Evolutionary conservation across 2,329 filamentous ascomycete species (phyloP).

Genomic region (Penicillium sp.): DNA sequence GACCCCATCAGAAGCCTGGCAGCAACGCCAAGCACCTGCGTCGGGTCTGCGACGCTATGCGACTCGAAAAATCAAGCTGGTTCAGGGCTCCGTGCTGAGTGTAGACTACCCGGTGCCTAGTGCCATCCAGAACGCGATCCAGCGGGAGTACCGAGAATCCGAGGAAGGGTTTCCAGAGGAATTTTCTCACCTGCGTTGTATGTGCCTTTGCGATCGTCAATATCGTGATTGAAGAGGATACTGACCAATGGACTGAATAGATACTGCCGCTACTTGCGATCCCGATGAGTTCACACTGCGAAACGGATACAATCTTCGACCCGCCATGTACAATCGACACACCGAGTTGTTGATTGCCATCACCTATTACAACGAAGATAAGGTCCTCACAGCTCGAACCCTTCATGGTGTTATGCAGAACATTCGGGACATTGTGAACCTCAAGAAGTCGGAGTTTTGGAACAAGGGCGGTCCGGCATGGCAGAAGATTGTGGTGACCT

Average conservation of each 20-base stretch:
- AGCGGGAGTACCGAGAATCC: conserved; percentile 82
- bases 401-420: conserved; percentile 98
- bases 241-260: conserved; percentile 36
- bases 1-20: conserved; percentile 70
- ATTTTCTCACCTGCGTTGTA: conserved; percentile 93
- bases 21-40: conserved; percentile 72
- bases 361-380: conserved; percentile 99
- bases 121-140: conserved; percentile 94
- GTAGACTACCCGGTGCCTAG: conserved; percentile 96
- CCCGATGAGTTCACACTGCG: conserved; percentile 98
- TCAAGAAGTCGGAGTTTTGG: conserved; percentile 99
- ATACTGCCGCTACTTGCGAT: conserved; percentile 95
- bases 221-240: not conserved
- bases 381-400: conserved; percentile 85
- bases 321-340: conserved; percentile 97
- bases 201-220: conserved; percentile 26
- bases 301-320: conserved; percentile 96
- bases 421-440: conserved; percentile 93
- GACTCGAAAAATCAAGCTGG: conserved; percentile 96
- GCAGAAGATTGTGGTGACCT: conserved; percentile 96
- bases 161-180: conserved; percentile 86
- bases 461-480: conserved; percentile 96
- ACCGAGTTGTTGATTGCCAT: conserved; percentile 96
- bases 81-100: conserved; percentile 92
- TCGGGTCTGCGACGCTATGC: conserved; percentile 76